phyloP scores from a whole-genome alignment of 148 eudicot genomes.

The Oxyria digyna region DNA sequence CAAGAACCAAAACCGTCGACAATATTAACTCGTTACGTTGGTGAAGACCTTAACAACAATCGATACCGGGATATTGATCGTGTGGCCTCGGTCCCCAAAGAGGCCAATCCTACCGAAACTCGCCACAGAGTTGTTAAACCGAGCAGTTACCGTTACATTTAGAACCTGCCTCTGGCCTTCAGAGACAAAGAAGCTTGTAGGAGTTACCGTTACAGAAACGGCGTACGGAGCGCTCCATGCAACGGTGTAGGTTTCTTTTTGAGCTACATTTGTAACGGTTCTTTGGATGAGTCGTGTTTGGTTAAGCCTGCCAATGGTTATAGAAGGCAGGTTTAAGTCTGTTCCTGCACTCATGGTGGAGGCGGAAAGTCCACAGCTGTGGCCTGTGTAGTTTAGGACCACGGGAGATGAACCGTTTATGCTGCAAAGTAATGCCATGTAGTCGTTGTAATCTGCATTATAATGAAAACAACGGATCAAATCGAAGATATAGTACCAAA shows the following conservation, averaged over 20 bases:
- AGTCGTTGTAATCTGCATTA: conserved; percentile 57
- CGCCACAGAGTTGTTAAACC: conserved; percentile 39
- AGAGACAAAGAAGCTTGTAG: conserved; percentile 45
- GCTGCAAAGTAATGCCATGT: conserved; percentile 76
- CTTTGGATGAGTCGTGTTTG: conserved; percentile 53
- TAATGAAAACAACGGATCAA: not conserved
- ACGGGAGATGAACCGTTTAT: conserved; percentile 81
- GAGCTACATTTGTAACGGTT: conserved; percentile 53
- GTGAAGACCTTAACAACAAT: conserved; percentile 41
- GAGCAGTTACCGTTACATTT: conserved; percentile 39
- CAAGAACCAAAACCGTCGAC: not conserved
- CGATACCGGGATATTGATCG: conserved; percentile 61
- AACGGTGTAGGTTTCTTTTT: conserved; percentile 57
- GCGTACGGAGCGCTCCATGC: conserved; percentile 94
- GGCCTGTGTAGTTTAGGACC: conserved; percentile 68
- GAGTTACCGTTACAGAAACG: conserved; percentile 60
- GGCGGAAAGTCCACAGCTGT: conserved; percentile 37
- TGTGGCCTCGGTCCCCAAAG: conserved; percentile 71
- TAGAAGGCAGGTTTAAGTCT: conserved; percentile 84
- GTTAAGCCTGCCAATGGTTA: conserved; percentile 67
- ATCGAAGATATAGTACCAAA: too few relatives aligned
- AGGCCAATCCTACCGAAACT: conserved; percentile 90
- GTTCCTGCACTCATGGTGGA: conserved; percentile 24
- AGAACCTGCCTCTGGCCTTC: conserved; percentile 56
- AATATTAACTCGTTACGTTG: conserved; percentile 20